phyloP scores from a whole-genome alignment of 1,284 basidiomycete species.

The Boletus semigastroideus region DNA sequence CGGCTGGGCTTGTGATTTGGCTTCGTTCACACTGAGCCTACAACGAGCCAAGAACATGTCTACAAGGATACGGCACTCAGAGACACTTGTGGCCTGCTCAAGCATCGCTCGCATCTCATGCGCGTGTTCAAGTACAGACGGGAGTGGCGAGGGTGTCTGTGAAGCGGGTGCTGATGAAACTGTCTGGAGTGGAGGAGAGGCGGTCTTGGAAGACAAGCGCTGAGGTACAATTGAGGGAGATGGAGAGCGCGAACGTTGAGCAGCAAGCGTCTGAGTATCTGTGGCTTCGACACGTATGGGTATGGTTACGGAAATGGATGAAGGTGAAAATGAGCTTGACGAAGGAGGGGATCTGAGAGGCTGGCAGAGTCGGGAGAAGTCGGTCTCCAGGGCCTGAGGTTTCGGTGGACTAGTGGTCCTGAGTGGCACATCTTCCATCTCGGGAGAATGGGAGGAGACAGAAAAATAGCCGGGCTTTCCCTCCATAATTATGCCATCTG shows the following conservation, averaged over 20 bases:
- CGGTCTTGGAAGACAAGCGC: slow-evolving; percentile 16
- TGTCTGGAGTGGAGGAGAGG: slow-evolving; percentile 14
- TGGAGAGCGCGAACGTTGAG: slow-evolving; percentile 5
- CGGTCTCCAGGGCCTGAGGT: slow-evolving; percentile 11
- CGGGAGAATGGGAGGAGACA: slow-evolving; percentile 4
- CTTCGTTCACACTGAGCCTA: slow-evolving; percentile 32
- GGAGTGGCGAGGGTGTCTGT: slow-evolving; percentile 1
- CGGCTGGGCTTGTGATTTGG: slow-evolving; percentile 6
- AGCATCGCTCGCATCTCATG: slow-evolving; percentile 70
- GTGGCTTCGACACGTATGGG: slow-evolving; percentile 10
- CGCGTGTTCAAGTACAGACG: slow-evolving; percentile 43
- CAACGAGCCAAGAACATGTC: slow-evolving; percentile 77
- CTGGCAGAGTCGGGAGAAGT: slow-evolving; percentile 6
- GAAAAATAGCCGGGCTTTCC: slow-evolving; percentile 11
- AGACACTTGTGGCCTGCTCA: slow-evolving; percentile 68
- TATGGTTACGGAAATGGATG: slow-evolving; percentile 3
- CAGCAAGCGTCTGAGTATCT: background rate
- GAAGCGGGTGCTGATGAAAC: slow-evolving; percentile 1
- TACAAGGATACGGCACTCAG: slow-evolving; percentile 82
- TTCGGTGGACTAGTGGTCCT: background rate
- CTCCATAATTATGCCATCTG: slow-evolving; percentile 15
- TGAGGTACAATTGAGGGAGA: slow-evolving; percentile 7
- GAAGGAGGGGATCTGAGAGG: slow-evolving; percentile 4
- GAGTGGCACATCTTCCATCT: slow-evolving; percentile 2
- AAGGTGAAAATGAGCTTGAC: slow-evolving; percentile 5